Base-by-base conservation (phyloP, 2,329 filamentous ascomycete genomes). In the Sphaerulina musiva region DNA sequence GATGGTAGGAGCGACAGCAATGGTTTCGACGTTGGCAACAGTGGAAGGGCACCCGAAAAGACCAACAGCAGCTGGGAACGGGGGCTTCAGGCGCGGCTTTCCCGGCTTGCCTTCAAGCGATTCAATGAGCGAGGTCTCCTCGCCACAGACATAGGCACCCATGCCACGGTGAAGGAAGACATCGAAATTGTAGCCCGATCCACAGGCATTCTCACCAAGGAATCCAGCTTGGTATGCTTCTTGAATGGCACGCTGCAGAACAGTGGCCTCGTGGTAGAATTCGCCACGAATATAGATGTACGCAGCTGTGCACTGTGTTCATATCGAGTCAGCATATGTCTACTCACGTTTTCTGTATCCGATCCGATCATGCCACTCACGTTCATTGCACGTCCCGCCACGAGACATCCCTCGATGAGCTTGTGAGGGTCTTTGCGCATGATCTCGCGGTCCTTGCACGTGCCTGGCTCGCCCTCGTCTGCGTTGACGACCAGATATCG, bases 341-440 rank as follows among this genome's bases (percentile, higher is more conserved):
- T n/a, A 5, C 23, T 6, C 20, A 20, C 20, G 6, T 11, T 31
- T 12, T 14, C 26, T 32, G 6, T 3, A 7, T 17, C 20, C 36
- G 7, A n/a, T 17, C 12, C 34, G 39, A 9, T 26, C 20, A 26
- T 42, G 34, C 14, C 17, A 66, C 66, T 51, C 52, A 69, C 66
- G 77, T 98, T 98, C 93, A 98, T 98, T 70, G 93, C 91, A 70
- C 93, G 87, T 49, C 93, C 93, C 63, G 93, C 90, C 46, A 98
- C 86, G 61, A 98, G 80, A 74, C 93, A 98, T 71, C 93, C 93
- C 77, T 98, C 93, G 69, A 98, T 80, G 62, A 98, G 87, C 81
- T 98, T 98, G 80, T 98, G 93, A 59, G 93, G 93, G 73, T 98
- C 93, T 78, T 98, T 98, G 76, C 93, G 90, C 93, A 98, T 98